Base-by-base conservation (phyloP, 2,329 filamentous ascomycete species). In the Raffaelea ambrosiae region DNA sequence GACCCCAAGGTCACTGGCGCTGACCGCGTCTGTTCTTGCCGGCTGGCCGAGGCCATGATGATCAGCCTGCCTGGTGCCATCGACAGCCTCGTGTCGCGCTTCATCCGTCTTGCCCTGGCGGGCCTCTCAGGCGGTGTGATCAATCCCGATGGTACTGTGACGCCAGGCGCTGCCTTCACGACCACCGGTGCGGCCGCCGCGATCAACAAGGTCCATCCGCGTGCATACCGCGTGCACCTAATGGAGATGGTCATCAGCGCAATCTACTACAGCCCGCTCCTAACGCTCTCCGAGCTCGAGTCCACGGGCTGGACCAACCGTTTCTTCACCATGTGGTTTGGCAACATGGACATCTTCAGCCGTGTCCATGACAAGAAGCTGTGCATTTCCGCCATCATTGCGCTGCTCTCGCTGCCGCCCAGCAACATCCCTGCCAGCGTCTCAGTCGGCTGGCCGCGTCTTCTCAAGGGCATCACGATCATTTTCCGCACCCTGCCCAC, bases 221-320 rank as follows among this genome's bases (percentile, higher is more conserved):
- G 94, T 73, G 90, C 88, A 3, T 94, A 96, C 66, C 85, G 88
- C 59, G 90, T 97, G 47, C 91, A 98, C 64, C 71, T 98, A 40
- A 95, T 98, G 86, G 93, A 98, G 70, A 94, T 98, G 83, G 83
- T 98, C 50, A 95, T 98, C 73, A 97, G 97, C 67, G 83, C 87
- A 48, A 89, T 97, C 59, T 95, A 97, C 74, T 98, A 98, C 74
- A 96, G 95, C 70, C 90, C 93, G 2, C 69, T 84, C 40, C 74
- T 96, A 51, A 79, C 89, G 21, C 77, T 98, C 20, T 84, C 89
- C 53, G 81, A 95, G 35, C 77, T 98, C n/a, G 93, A 98, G 69
- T 70, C 76, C 46, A 91, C 94, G 60, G 84, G 81, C 51, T 96
- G 90, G 91, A 97, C 93, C 7, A 97, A 97, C 69, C 94, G 94